Evolutionary conservation across 2,329 filamentous ascomycete species (phyloP).

Genomic region (Exophiala sp.): DNA sequence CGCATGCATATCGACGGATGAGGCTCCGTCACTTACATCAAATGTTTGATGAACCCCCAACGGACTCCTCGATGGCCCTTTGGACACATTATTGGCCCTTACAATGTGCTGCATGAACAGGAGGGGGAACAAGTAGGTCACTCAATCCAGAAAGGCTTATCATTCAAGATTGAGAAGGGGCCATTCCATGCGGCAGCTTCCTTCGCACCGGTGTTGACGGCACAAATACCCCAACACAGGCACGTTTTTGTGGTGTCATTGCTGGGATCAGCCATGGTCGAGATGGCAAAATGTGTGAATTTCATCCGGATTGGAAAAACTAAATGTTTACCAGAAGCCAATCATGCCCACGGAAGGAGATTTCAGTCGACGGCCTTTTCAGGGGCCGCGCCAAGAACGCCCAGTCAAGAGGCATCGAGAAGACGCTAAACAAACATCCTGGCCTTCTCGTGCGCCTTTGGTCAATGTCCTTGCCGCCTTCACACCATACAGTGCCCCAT

Average conservation of each 20-base stretch:
- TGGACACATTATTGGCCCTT: conserved; percentile 6
- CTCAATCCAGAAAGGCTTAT: neutral
- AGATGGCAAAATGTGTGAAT: neutral
- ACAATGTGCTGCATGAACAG: conserved; percentile 13
- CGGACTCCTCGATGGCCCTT: neutral
- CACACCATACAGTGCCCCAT: conserved; percentile 19
- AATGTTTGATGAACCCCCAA: conserved; percentile 5
- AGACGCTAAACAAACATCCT: conserved; percentile 11
- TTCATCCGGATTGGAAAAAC: conserved; percentile 6
- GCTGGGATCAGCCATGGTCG: conserved; percentile 2
- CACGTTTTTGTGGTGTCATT: too few relatives aligned
- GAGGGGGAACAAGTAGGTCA: conserved; percentile 10
- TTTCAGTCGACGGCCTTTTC: conserved; percentile 11
- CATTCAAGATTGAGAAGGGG: too few relatives aligned
- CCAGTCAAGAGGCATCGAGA: conserved; percentile 2
- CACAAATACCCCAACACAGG: too few relatives aligned
- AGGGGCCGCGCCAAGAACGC: conserved; percentile 17
- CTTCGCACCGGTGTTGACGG: too few relatives aligned
- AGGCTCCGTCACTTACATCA: neutral
- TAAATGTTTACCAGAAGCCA: conserved; percentile 10
- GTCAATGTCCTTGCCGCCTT: conserved; percentile 22
- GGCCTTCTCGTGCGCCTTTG: conserved; percentile 18
- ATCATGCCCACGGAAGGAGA: conserved; percentile 3
- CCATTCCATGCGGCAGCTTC: too few relatives aligned
- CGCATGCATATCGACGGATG: neutral